Conservation (phyloP, 2,329 filamentous ascomycete genomes). For the Aspergillus candidus region DNA sequence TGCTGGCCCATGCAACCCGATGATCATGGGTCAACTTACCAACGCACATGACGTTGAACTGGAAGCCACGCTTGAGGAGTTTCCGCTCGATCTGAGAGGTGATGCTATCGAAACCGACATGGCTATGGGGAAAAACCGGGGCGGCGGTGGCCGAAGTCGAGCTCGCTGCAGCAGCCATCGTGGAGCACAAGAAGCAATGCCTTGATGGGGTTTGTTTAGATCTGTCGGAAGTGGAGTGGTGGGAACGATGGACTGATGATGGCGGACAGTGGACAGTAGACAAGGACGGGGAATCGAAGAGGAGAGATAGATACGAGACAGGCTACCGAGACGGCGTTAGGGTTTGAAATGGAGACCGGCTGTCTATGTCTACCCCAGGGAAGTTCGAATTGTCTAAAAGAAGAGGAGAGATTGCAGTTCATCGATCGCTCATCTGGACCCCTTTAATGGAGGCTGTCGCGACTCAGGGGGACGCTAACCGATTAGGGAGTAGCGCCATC, state of each 20-base stretch:
- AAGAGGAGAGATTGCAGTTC: conserved; percentile 11
- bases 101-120: conserved; percentile 99
- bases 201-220: no score
- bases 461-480: conserved; percentile 35
- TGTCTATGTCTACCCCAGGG: conserved; percentile 8
- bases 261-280: neutral
- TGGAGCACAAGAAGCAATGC: conserved; percentile 37
- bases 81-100: conserved; percentile 99
- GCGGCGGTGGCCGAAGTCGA: conserved; percentile 40
- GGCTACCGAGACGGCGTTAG: conserved; percentile 6
- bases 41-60: conserved; percentile 99
- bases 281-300: conserved; percentile 8
- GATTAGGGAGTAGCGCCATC: conserved; percentile 25
- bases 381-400: conserved; percentile 11
- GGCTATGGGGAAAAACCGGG: conserved; percentile 79
- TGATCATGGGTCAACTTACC: conserved; percentile 57
- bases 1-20: neutral
- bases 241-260: conserved; percentile 4
- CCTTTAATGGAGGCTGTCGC: conserved; percentile 22
- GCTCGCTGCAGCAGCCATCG: conserved; percentile 64
- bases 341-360: conserved; percentile 6
- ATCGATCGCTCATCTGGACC: conserved; percentile 10
- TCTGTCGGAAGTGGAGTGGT: conserved; percentile 8
- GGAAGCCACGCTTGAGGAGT: conserved; percentile 98
- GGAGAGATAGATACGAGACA: conserved; percentile 9